Base-by-base conservation (phyloP, 1,284 basidiomycete species). In the Boletellus deceptivus region DNA sequence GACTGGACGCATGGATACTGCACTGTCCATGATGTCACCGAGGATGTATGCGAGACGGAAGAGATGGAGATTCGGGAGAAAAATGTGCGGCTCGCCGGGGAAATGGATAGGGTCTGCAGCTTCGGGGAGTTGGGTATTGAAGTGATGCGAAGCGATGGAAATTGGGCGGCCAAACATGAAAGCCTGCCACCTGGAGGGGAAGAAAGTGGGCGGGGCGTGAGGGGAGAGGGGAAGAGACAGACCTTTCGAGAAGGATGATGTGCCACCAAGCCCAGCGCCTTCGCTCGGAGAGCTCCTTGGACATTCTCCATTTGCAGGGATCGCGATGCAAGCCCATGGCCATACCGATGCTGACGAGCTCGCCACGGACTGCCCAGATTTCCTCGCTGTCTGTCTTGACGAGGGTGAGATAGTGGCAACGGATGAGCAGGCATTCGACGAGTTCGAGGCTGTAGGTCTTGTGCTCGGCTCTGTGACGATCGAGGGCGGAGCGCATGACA, bases 241-340 rank as follows among this genome's bases (percentile, higher is more conserved):
- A 86, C 84, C 88, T 75, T 70, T 91, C 88, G 31, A 89, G 74
- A 48, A 89, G 72, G 42, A 91, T 69, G 55, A 89, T 84, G 67
- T 91, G 87, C 89, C 89, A 91, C 88, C 88, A 91, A 3, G 86
- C 86, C 88, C 89, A 91, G 43, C 89, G 75, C 48, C 88, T 74
- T 52, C 89, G 77, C 64, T 90, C 89, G 34, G 86, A 83, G 6
- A 82, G 68, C 51, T 82, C 82, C 50, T 76, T 74, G 38, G 76
- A 77, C 75, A 89, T 84, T 54, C 76, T 76, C 75, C 81, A 86
- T 63, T 83, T 83, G 39, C 79, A 82, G 11, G 88, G 88, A 69
- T 91, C 89, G 17, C 89, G 82, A 68, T 91, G 88, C 16, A 91
- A 72, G 8, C 89, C 89, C 83, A 91, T 84, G 16, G 88, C 89